phyloP scores from a whole-genome alignment of 805 yeast species.

The Saccharomycopsis synnaedendra region DNA sequence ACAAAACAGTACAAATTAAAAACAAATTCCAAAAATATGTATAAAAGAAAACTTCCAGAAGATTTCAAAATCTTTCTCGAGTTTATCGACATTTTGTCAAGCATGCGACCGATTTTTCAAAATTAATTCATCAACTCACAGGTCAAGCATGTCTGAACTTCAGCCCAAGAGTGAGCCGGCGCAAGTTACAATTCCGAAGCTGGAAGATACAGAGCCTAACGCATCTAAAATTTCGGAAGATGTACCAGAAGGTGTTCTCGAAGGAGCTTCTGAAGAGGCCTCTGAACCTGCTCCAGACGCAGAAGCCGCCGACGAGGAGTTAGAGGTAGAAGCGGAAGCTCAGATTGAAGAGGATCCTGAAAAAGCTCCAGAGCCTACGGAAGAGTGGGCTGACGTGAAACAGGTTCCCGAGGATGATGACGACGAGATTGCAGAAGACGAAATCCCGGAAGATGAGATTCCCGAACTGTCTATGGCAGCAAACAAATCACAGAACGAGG shows the following conservation, averaged over 20 bases:
- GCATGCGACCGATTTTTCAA: no score
- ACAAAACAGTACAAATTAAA: no score
- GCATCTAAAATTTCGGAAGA: conserved; percentile 16
- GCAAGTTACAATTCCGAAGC: no score
- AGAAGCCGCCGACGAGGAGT: conserved; percentile 17
- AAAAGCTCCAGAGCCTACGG: not conserved
- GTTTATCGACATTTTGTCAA: no score
- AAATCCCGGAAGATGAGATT: not conserved
- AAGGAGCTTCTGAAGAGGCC: not conserved
- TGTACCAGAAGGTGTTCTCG: conserved; percentile 17
- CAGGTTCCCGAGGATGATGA: not conserved
- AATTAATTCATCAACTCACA: no score
- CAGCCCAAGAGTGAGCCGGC: no score
- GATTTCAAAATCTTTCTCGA: no score
- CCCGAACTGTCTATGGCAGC: not conserved
- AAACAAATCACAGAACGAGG: not conserved
- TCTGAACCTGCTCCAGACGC: conserved; percentile 6
- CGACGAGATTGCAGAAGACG: conserved; percentile 16
- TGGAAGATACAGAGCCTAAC: not conserved
- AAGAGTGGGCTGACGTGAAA: not conserved
- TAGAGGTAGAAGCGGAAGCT: conserved; percentile 18
- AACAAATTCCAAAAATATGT: no score
- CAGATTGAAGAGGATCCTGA: no score
- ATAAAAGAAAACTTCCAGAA: no score
- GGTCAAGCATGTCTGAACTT: no score